A percentile compares a stretch with the other conserved stretches of the same genome.
Conservation (phyloP, 148 eudicot species). For the Rhododendron simsii region DNA sequence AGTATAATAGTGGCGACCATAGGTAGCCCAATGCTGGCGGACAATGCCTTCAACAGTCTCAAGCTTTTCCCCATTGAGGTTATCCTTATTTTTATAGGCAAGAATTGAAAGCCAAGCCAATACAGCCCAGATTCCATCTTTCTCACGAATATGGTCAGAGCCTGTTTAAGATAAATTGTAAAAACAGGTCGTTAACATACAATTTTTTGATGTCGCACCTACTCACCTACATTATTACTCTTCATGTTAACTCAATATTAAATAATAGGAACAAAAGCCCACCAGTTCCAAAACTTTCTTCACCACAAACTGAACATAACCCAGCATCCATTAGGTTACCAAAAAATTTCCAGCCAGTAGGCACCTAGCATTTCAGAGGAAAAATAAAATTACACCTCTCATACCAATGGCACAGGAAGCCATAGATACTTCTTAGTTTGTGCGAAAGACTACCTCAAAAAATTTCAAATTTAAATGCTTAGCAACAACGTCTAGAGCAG, state of each 20-base stretch:
- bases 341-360: conserved; percentile 98
- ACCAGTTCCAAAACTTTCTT: conserved; percentile 99
- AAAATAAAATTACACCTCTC: conserved; percentile 2
- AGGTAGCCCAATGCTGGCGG: conserved; percentile 85
- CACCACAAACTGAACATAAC: conserved; percentile 87
- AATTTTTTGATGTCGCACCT: neutral
- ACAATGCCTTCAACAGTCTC: conserved; percentile 95
- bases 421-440: neutral
- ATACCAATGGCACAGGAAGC: neutral
- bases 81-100: conserved; percentile 76
- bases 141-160: conserved; percentile 93
- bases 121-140: conserved; percentile 99
- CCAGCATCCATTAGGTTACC: conserved; percentile 99
- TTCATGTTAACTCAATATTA: neutral
- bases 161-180: conserved; percentile 31
- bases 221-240: neutral
- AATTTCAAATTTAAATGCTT: conserved; percentile 73
- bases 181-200: neutral
- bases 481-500: conserved; percentile 97
- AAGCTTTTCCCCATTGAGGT: conserved; percentile 63
- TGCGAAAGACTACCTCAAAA: conserved; percentile 61
- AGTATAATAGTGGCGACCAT: conserved; percentile 95
- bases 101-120: conserved; percentile 94
- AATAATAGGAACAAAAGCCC: conserved; percentile 10
- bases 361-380: conserved; percentile 46